These are phyloP conservation scores for Huntiella bhutanensis DNA, from an alignment of 2,329 filamentous ascomycete genomes.

Conservation along the genomic window DNA sequence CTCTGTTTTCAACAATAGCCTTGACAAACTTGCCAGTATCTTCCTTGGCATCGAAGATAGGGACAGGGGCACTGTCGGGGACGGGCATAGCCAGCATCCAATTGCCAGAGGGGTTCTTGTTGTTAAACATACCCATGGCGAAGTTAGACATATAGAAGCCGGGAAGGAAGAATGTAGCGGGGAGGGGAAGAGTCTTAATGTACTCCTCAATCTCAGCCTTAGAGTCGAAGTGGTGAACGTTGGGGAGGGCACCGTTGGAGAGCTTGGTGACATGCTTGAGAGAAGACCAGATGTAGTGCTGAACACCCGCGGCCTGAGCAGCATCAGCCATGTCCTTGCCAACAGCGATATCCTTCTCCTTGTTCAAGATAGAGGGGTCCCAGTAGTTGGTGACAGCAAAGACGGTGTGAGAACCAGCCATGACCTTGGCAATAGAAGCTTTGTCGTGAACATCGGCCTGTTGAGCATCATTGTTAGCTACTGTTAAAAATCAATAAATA, in stretches of 20 bases:
- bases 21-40: conserved; percentile 25
- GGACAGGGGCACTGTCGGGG: conserved; percentile 18
- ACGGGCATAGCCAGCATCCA: conserved; percentile 17
- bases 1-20: conserved; percentile 15
- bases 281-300: conserved; percentile 29
- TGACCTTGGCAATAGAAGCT: conserved; percentile 21
- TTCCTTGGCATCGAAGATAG: conserved; percentile 20
- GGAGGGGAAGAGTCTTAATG: conserved; percentile 29
- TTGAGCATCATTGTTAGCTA: background rate
- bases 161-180: conserved; percentile 31
- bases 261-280: conserved; percentile 22
- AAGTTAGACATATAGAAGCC: conserved; percentile 38
- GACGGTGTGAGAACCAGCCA: conserved; percentile 25
- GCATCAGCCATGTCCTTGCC: conserved; percentile 28
- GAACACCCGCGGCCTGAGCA: conserved; percentile 23
- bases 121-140: conserved; percentile 13
- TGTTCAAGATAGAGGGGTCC: conserved; percentile 6
- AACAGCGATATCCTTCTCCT: conserved; percentile 25
- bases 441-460: conserved; percentile 17
- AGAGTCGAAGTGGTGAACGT: conserved; percentile 33
- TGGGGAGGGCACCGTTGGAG: conserved; percentile 19
- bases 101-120: conserved; percentile 17
- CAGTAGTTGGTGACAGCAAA: conserved; percentile 22
- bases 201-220: conserved; percentile 39
- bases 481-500: background rate